Evolutionary conservation across 106 monocot species (phyloP), one percentile per base, ranked within the genome.

Genomic region (Dendrobium nobile): DNA sequence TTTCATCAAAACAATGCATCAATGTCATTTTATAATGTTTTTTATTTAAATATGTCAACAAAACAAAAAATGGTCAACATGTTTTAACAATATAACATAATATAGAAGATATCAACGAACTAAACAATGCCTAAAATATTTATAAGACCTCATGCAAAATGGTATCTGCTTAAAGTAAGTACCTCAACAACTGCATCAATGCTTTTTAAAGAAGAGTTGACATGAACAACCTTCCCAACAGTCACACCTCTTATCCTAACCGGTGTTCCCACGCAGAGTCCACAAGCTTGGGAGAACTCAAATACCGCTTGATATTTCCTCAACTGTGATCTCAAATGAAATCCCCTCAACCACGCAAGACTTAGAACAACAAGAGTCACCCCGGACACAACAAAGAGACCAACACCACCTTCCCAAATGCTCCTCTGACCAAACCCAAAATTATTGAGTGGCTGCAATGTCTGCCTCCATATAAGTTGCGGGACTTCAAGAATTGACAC

Each of bases 381-480:
- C n/a, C 88, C 89, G 28, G 92, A 86, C 24, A 85, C 85, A 77
- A 90, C 42, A 76, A 92, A 92, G 67, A 92, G 73, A 4, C 92
- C 92, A 54, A 92, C 90, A 31, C 92, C 92, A 17, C 92, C 92
- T 73, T 92, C 92, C 92, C 92, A 92, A 54, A 92, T 83, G 85
- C 92, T 92, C 85, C 86, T 84, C 41, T 80, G 67, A 0, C 92
- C 92, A 64, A 90, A 92, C 48, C 92, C 92, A 54, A 92, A 92
- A 76, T 92, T 83, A 48, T 88, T 90, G 64, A 92, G 73, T 1
- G 92, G 92, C 56, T 86, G 90, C 83, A 87, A 77, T 18, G 88
- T 86, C 72, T 75, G 54, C 78, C 65, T 85, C 92, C 92, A 92
- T 2, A 92, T 77, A 19, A 85, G 73, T 19, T 15, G 2, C 4